These are phyloP conservation scores for Cymodocea nodosa DNA, from an alignment of 116 monocot genomes.

Conservation along the genomic window DNA sequence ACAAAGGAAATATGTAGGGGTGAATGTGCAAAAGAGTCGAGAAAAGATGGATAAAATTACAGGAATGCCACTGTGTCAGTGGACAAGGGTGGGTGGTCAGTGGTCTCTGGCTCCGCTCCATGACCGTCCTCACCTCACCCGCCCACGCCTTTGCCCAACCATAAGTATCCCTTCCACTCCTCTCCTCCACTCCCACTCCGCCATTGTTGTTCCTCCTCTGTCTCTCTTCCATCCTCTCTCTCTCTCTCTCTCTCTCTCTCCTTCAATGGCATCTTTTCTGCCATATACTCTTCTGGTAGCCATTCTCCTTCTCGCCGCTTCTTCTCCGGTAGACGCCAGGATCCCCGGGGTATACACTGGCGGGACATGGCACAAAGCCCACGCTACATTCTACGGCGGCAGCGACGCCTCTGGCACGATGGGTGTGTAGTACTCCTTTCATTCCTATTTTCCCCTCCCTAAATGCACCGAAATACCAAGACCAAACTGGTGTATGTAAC, in stretches of 20 bases:
- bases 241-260: slow-evolving; percentile 8
- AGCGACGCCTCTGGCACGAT: slow-evolving; percentile 95
- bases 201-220: too few species aligned
- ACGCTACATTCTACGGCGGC: slow-evolving; percentile 97
- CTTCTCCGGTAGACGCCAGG: slow-evolving; percentile 17
- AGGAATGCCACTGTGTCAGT: neutral
- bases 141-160: neutral
- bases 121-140: neutral
- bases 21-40: neutral
- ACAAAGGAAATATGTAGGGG: too few species aligned
- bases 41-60: neutral
- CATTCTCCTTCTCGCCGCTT: neutral
- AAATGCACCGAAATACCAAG: too few species aligned
- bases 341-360: slow-evolving; percentile 73
- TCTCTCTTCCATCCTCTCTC: too few species aligned
- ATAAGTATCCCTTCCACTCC: neutral
- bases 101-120: too few species aligned
- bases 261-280: neutral
- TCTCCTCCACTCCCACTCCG: too few species aligned
- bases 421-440: slow-evolving; percentile 25
- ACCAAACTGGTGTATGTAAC: neutral
- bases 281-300: neutral
- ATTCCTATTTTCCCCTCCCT: too few species aligned
- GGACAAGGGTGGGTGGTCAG: too few species aligned
- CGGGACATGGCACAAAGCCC: slow-evolving; percentile 59